A percentile compares a stretch with the other conserved stretches of the same genome.
Conservation (phyloP, 2,329 filamentous ascomycete genomes). For the Neopestalotiopsis rosae region DNA sequence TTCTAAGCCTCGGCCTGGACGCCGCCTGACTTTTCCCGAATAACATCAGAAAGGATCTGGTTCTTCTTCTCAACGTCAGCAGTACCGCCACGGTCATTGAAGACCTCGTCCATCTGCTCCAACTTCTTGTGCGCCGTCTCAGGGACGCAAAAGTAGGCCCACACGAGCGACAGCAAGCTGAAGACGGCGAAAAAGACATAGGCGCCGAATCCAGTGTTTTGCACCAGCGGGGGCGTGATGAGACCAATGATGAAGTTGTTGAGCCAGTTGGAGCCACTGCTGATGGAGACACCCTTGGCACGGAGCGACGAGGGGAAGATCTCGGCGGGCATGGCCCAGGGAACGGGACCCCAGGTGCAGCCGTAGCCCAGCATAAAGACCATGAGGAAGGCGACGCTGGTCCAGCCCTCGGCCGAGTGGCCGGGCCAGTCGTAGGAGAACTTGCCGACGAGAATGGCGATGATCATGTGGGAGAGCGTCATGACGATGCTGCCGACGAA, state of each 20-base stretch:
- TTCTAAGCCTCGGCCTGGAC: not conserved
- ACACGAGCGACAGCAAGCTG: constrained; percentile 56
- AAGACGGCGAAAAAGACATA: constrained; percentile 66
- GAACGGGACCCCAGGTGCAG: constrained; percentile 59
- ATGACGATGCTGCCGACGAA: constrained; percentile 50
- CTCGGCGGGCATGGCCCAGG: constrained; percentile 56
- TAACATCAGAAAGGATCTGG: constrained; percentile 13
- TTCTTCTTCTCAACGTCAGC: constrained; percentile 6
- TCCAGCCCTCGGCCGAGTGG: constrained; percentile 50
- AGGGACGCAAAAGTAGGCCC: constrained; percentile 40
- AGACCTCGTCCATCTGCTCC: constrained; percentile 38
- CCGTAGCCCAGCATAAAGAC: constrained; percentile 67
- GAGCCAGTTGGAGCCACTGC: constrained; percentile 64
- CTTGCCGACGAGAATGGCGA: constrained; percentile 58
- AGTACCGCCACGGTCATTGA: constrained; percentile 19
- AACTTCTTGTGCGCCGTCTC: constrained; percentile 59
- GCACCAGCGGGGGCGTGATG: constrained; percentile 63
- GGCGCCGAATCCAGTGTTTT: constrained; percentile 52
- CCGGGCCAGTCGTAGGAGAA: constrained; percentile 55
- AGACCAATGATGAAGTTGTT: constrained; percentile 66
- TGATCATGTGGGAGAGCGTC: constrained; percentile 52
- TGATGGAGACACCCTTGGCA: constrained; percentile 68
- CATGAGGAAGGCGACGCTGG: constrained; percentile 49
- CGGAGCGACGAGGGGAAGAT: constrained; percentile 66
- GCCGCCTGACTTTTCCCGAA: constrained; percentile 10